Conservation (phyloP, 2,329 filamentous ascomycete species). For the Apiospora malaysiana region DNA sequence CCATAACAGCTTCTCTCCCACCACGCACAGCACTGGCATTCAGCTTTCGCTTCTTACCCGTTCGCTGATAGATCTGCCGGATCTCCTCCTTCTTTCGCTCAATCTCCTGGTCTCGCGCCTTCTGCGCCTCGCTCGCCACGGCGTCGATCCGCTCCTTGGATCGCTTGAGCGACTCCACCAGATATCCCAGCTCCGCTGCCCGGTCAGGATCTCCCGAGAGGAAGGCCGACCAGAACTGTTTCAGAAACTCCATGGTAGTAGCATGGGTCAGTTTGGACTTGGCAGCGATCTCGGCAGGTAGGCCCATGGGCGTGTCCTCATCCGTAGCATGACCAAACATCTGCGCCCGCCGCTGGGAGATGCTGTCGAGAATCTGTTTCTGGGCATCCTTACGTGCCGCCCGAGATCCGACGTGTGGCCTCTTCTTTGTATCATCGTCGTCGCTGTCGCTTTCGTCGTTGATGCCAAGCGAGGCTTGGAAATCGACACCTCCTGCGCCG, state of each 20-base stretch:
- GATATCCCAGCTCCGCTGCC: constrained; percentile 78
- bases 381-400: constrained; percentile 69
- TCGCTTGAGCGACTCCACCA: constrained; percentile 80
- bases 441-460: constrained; percentile 74
- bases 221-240: constrained; percentile 95
- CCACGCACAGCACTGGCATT: constrained; percentile 73
- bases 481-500: constrained; percentile 58
- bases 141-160: constrained; percentile 80
- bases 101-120: constrained; percentile 71
- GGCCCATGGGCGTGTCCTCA: constrained; percentile 58
- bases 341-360: constrained; percentile 66
- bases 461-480: constrained; percentile 70
- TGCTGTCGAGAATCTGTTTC: constrained; percentile 68
- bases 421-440: constrained; percentile 59
- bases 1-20: constrained; percentile 75
- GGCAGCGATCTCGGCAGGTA: constrained; percentile 62
- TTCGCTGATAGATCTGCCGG: constrained; percentile 71
- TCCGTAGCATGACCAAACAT: constrained; percentile 57
- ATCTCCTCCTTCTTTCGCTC: constrained; percentile 72
- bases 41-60: constrained; percentile 74
- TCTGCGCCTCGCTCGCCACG: constrained; percentile 81
- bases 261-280: constrained; percentile 77
- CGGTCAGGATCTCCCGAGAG: constrained; percentile 85
- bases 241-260: constrained; percentile 93
- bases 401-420: constrained; percentile 71